These are phyloP conservation scores for Monosporascus sp. DNA, from an alignment of 2,329 filamentous ascomycete genomes.

Conservation along the genomic window DNA sequence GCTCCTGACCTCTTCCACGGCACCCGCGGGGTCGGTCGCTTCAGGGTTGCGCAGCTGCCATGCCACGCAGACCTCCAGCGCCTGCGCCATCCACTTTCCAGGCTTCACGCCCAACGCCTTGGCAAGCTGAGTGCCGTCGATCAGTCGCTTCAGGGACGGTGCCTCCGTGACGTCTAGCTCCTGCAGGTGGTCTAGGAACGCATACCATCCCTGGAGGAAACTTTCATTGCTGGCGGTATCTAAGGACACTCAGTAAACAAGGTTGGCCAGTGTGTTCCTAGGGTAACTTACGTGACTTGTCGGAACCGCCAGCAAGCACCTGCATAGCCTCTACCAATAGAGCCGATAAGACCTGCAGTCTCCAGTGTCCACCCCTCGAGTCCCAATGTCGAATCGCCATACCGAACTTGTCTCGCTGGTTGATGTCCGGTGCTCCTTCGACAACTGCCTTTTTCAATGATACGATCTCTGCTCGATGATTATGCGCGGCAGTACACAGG, in stretches of 20 bases:
- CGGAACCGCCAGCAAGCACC: constrained; percentile 28
- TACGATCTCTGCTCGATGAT: constrained; percentile 59
- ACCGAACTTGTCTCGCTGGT: constrained; percentile 59
- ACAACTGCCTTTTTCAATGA: constrained; percentile 51
- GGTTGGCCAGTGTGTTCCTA: background rate
- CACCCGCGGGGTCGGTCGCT: constrained; percentile 51
- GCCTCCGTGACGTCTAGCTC: constrained; percentile 53
- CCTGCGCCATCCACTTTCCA: constrained; percentile 78
- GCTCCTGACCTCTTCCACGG: constrained; percentile 53
- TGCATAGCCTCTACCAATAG: constrained; percentile 58
- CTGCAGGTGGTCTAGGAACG: constrained; percentile 49
- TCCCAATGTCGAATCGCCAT: constrained; percentile 74
- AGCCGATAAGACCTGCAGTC: constrained; percentile 62
- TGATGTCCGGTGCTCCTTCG: constrained; percentile 37
- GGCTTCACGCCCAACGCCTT: constrained; percentile 63
- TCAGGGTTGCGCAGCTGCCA: constrained; percentile 85
- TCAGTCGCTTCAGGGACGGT: constrained; percentile 52
- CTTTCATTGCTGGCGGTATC: constrained; percentile 18
- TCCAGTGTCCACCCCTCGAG: constrained; percentile 56
- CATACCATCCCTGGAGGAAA: constrained; percentile 46
- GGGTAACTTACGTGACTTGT: constrained; percentile 32
- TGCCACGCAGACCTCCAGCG: constrained; percentile 72
- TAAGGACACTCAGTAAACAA: constrained; percentile 2
- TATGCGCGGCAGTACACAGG: constrained; percentile 59
- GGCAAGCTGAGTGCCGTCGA: constrained; percentile 72